Base-by-base conservation (phyloP, 805 yeast species). In the Helenozyma rhizophorensis region DNA sequence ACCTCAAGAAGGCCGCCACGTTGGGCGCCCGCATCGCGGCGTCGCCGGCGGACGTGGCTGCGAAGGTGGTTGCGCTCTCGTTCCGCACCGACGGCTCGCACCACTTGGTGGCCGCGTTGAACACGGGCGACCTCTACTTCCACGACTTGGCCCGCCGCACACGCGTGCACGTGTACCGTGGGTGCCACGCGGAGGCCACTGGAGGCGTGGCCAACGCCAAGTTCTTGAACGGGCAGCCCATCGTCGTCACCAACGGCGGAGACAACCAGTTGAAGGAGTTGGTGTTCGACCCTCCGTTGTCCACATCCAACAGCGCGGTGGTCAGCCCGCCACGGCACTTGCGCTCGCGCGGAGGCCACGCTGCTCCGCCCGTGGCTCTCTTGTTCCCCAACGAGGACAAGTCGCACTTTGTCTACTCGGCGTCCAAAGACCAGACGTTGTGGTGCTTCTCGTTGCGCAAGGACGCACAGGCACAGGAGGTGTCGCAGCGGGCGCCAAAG, bases 301-400 rank as follows among this genome's bases (percentile, higher is more conserved):
- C 89, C 0, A 65, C 82, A 1, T 61, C 80, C 4, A 75, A 79
- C 45, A 48, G 74, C 1, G 66, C 80, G 2, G 77, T 86, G 21
- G 80, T 84, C 4, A 76, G 88, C 9, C 95, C 96, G 1, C 97
- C 98, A 26, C 80, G 98, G 52, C 78, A 80, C 39, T 68, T 94
- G 49, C 77, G 98, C 56, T 83, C 95, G 1, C 76, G 98, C 54
- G 97, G 97, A 49, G 99, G 99, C n/a, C 98, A 93, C 56, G 78
- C 95, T 4, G 82, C 84, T 19, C 95, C 98, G 3, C 94, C 97
- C 2, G 70, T 82, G 0, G 54, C 76, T 4, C 76, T 93, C 25
- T 64, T 67, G 15, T 93, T 93, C 58, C 85, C 94, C 4, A 83
- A 83, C 47, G 78, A 77, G 30, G 78, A 78, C 28, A 68, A 64